Conservation (phyloP, 441 rosid species). For the Brassica hybrid region DNA sequence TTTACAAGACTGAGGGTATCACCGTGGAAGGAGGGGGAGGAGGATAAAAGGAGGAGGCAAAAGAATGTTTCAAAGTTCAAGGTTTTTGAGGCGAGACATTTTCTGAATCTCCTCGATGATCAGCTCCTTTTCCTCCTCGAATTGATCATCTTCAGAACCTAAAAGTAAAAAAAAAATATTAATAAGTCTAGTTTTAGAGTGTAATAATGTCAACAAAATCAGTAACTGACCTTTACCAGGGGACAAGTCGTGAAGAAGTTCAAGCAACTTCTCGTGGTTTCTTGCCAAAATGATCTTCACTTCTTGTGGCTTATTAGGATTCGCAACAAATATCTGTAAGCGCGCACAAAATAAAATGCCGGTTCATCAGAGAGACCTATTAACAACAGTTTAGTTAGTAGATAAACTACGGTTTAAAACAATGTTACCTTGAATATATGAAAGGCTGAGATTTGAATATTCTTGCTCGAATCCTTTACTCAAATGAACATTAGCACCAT, state of each 20-base stretch:
- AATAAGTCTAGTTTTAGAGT: not conserved
- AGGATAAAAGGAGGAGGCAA: conserved; percentile 3
- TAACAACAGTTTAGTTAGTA: not conserved
- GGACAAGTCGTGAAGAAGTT: conserved; percentile 71
- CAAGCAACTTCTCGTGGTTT: conserved; percentile 76
- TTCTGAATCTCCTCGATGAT: conserved; percentile 83
- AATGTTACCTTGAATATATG: conserved; percentile 90
- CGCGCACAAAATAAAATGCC: not conserved
- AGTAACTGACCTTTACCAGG: conserved; percentile 69
- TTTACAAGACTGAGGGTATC: conserved; percentile 11
- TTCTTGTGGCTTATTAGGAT: conserved; percentile 94
- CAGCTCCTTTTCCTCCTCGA: conserved; percentile 94
- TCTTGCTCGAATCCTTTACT: conserved; percentile 92
- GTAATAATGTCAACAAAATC: not conserved
- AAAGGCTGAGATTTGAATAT: conserved; percentile 89
- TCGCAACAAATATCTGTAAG: conserved; percentile 89
- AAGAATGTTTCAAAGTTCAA: conserved; percentile 23
- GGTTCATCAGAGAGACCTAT: conserved; percentile 22
- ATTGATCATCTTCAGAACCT: conserved; percentile 92
- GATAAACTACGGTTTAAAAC: not conserved
- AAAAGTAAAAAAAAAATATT: too few species aligned
- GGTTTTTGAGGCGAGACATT: conserved; percentile 54
- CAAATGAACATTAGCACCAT: conserved; percentile 35
- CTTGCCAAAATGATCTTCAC: conserved; percentile 85
- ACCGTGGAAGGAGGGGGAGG: conserved; percentile 1